phyloP scores from a whole-genome alignment of 495 filamentous ascomycete species.

The Daldinia childiae region DNA sequence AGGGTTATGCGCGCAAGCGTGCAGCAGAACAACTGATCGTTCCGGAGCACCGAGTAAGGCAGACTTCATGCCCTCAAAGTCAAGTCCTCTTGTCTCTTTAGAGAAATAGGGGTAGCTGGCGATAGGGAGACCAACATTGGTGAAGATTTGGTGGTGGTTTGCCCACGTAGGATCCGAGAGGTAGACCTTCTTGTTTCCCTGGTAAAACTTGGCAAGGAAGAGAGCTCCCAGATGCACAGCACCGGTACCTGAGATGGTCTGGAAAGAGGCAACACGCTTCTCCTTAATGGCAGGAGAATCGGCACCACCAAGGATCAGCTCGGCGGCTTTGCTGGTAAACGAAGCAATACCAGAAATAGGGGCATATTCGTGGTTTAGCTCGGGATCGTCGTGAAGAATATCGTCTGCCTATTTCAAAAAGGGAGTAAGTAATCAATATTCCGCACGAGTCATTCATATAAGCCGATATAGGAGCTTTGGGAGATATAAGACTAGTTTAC shows the following conservation, averaged over 20 bases:
- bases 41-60: constrained; percentile 73
- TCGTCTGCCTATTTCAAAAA: constrained; percentile 77
- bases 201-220: constrained; percentile 84
- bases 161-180: constrained; percentile 96
- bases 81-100: constrained; percentile 83
- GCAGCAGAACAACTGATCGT: constrained; percentile 87
- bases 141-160: constrained; percentile 99
- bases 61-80: constrained; percentile 85
- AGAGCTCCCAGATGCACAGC: constrained; percentile 88
- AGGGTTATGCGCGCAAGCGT: constrained; percentile 98
- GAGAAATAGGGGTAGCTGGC: constrained; percentile 94
- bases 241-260: constrained; percentile 93
- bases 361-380: constrained; percentile 97
- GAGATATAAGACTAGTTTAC: neutral
- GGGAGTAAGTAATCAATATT: neutral
- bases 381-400: constrained; percentile 83
- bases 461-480: constrained; percentile 27
- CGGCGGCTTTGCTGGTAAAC: constrained; percentile 88
- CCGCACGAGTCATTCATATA: constrained; percentile 43
- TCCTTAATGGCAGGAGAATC: constrained; percentile 84
- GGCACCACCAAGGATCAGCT: constrained; percentile 79
- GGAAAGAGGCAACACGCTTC: constrained; percentile 76
- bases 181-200: constrained; percentile 76
- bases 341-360: constrained; percentile 88
- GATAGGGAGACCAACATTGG: constrained; percentile 82